Conservation (phyloP, 2,329 filamentous ascomycete genomes). For the Fusarium avenaceum region DNA sequence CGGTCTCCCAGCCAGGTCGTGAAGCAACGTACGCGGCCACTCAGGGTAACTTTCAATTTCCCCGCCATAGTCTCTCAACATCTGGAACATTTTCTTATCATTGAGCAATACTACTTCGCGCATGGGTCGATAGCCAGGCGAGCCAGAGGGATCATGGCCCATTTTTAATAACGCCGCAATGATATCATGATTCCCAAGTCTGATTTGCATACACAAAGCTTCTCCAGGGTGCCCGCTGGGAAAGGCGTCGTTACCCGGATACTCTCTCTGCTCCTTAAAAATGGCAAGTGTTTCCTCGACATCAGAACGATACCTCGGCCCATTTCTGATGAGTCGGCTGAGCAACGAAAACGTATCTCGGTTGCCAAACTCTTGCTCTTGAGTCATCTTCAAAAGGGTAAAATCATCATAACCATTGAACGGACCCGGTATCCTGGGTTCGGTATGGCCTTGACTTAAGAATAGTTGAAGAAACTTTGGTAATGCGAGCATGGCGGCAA, state of each 20-base stretch:
- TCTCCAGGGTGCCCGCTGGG: background rate
- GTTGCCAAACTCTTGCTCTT: background rate
- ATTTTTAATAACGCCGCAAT: background rate
- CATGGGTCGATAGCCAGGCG: slow-evolving; percentile 2
- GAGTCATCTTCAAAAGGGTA: background rate
- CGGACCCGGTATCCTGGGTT: accelerated
- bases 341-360: background rate
- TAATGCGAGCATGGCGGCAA: background rate
- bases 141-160: background rate
- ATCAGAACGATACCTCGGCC: background rate
- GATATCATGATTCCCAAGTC: background rate
- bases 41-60: background rate
- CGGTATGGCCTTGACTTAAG: background rate
- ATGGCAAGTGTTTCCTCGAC: background rate
- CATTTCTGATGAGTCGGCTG: background rate
- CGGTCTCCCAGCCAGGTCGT: background rate
- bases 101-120: background rate
- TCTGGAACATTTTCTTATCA: background rate
- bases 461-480: background rate
- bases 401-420: background rate
- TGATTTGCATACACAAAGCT: background rate
- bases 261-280: background rate
- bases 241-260: background rate
- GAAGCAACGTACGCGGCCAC: background rate
- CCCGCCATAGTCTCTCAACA: background rate